Evolutionary conservation across 1,284 basidiomycete genomes (phyloP).

Genomic region (Ceratobasidium sp.): DNA sequence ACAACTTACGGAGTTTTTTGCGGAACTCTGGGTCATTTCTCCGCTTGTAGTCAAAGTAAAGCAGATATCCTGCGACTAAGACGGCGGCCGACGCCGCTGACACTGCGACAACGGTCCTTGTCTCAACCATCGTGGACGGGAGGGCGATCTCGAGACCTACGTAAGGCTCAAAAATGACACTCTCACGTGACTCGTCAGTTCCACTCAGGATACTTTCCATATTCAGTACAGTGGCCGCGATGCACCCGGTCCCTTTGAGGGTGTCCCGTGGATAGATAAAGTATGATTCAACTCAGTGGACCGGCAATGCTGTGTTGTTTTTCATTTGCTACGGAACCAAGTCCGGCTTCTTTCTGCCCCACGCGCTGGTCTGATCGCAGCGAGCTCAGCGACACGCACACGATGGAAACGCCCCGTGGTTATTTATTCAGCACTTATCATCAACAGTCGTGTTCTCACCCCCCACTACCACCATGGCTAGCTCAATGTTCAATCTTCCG

Average conservation of each 20-base stretch:
- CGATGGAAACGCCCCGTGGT: not conserved
- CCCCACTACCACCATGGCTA: not conserved
- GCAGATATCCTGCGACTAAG: slow-evolving; percentile 76
- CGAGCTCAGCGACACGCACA: slow-evolving; percentile 2
- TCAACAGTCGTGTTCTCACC: not conserved
- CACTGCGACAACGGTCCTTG: slow-evolving; percentile 57
- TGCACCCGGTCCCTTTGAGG: not conserved
- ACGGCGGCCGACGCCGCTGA: slow-evolving; percentile 69
- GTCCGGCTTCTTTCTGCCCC: not conserved
- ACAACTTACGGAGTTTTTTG: slow-evolving; percentile 79
- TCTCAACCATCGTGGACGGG: slow-evolving; percentile 45
- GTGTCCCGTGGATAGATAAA: no score
- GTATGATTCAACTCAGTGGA: no score
- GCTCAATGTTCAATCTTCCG: slow-evolving; percentile 18
- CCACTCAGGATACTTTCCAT: not conserved
- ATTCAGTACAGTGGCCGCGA: not conserved
- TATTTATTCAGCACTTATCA: not conserved
- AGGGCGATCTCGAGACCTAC: not conserved
- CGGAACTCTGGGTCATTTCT: slow-evolving; percentile 89
- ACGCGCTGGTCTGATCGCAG: not conserved
- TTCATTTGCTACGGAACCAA: not conserved
- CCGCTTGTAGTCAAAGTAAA: slow-evolving; percentile 95
- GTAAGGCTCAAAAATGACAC: slow-evolving; percentile 19
- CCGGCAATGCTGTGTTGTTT: not conserved
- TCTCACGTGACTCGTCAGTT: slow-evolving; percentile 20